Evolutionary conservation across 768 basidiomycete species (phyloP), one percentile per base, ranked within the genome.

Genomic region (Lentinula lateritia): DNA sequence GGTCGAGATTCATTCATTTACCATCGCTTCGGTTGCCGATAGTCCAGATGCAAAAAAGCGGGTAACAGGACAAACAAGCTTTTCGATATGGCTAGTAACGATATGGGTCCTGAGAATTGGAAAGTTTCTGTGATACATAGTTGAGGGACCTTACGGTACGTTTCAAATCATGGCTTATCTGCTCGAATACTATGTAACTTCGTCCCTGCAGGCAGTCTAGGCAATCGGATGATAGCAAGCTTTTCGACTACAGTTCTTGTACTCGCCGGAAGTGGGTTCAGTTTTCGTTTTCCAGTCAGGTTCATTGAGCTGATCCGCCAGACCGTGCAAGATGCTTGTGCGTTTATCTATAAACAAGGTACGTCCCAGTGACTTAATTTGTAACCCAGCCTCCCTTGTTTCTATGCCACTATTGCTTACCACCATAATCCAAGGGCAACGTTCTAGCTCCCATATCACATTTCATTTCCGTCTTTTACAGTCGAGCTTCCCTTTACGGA

Each of bases 211-310:
- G 53, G 53, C 10, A 77, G 80, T 13, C 65, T 76, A 60, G 72
- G 82, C 1, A 74, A 83, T 63, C 77, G 74, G 7, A 69, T 82
- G 15, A 67, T 79, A 46, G 63, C 76, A 5, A 80, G 77, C 58
- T 86, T 80, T 68, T 80, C 82, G 0, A 77, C 78, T 2, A 79
- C 82, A 2, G 65, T 86, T 46, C 74, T 88, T 61, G 65, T 86
- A n/a, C 78, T 74, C 6, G 87, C 84, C 5, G 86, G 87, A 3
- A 81, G 79, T 41, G 87, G 87, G 2, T 81, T 88, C 69, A 80
- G 84, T 5, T 83, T 82, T n/a, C n/a, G n/a, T n/a, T n/a, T 62
- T 75, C 76, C 1, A 69, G 70, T 76, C 10, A 73, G 75, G 54
- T 62, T 75, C 20, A 74, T 86, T 61, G 79, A 84, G 43, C 69